Evolutionary conservation across 129 eudicot species (phyloP).

Genomic region (Flaveria trinervia): DNA sequence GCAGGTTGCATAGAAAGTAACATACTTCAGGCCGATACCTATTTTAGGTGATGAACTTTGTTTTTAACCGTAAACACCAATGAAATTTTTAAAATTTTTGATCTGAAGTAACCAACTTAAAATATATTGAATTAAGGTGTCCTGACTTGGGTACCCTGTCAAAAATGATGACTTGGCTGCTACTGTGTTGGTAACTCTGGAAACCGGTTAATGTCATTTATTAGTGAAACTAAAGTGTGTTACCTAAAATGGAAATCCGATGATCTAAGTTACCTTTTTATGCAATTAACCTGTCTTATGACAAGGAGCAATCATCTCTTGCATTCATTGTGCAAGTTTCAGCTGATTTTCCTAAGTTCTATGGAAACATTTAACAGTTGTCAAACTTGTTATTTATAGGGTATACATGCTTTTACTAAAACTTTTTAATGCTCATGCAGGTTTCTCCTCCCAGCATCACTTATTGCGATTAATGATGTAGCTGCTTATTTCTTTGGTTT

Average conservation of each 20-base stretch:
- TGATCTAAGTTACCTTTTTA: not conserved
- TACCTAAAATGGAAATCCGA: not conserved
- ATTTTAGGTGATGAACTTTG: not conserved
- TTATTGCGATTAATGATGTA: conserved; percentile 72
- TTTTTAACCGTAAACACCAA: not conserved
- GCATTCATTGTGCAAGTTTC: not conserved
- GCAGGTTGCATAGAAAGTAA: not conserved
- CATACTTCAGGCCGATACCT: not conserved
- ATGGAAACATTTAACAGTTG: not conserved
- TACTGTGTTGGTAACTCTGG: not conserved
- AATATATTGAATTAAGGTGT: not conserved
- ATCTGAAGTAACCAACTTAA: not conserved
- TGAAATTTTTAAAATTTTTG: not conserved
- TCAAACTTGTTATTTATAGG: not conserved
- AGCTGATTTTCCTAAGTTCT: not conserved
- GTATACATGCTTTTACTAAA: not conserved
- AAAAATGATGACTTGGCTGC: not conserved
- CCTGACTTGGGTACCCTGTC: not conserved
- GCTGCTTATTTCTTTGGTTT: conserved; percentile 81
- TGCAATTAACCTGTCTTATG: too few relatives aligned
- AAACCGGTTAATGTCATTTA: not conserved
- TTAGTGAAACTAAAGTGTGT: not conserved
- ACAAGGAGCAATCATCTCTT: not conserved
- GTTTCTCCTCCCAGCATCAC: conserved; percentile 83
- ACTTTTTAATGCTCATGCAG: conserved; percentile 33